Percentiles rank a stretch among this genome's conserved stretches.
Conservation (phyloP, 2,329 filamentous ascomycete species). For the Lasiodiplodia gonubiensis region DNA sequence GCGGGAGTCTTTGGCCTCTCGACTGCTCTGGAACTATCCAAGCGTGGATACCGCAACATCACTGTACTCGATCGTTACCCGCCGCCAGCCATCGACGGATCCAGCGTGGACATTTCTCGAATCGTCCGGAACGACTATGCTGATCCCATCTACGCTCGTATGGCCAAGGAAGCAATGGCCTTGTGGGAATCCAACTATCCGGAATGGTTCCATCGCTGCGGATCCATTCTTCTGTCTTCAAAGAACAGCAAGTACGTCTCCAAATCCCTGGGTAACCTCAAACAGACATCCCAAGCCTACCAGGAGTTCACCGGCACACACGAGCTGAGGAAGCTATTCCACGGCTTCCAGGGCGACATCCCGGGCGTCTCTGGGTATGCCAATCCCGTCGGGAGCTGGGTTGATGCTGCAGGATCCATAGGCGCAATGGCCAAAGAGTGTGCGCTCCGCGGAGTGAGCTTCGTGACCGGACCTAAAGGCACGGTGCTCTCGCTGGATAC, state of each 20-base stretch:
- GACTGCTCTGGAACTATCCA: slow-evolving; percentile 15
- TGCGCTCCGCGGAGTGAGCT: slow-evolving; percentile 28
- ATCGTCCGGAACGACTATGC: slow-evolving; percentile 47
- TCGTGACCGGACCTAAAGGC: slow-evolving; percentile 28
- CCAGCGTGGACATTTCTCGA: slow-evolving; percentile 49
- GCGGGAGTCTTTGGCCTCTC: slow-evolving; percentile 24
- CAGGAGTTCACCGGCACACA: background rate
- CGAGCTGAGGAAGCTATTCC: background rate
- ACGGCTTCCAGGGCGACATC: background rate
- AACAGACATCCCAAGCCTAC: background rate
- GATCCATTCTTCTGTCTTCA: background rate
- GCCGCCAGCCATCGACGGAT: slow-evolving; percentile 39
- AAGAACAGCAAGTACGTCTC: background rate
- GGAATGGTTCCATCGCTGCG: background rate
- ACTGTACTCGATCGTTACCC: slow-evolving; percentile 30
- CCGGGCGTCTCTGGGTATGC: slow-evolving; percentile 29
- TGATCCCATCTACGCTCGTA: slow-evolving; percentile 36
- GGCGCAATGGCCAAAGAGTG: slow-evolving; percentile 26
- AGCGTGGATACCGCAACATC: slow-evolving; percentile 29
- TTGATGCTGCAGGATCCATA: slow-evolving; percentile 34
- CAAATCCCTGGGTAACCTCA: background rate
- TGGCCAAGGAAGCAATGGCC: slow-evolving; percentile 38
- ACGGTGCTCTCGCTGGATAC: slow-evolving; percentile 25
- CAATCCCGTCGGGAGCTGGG: slow-evolving; percentile 32
- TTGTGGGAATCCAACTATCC: background rate